Evolutionary conservation across 257 asterid species (phyloP).

Genomic region (Solanum pennellii): DNA sequence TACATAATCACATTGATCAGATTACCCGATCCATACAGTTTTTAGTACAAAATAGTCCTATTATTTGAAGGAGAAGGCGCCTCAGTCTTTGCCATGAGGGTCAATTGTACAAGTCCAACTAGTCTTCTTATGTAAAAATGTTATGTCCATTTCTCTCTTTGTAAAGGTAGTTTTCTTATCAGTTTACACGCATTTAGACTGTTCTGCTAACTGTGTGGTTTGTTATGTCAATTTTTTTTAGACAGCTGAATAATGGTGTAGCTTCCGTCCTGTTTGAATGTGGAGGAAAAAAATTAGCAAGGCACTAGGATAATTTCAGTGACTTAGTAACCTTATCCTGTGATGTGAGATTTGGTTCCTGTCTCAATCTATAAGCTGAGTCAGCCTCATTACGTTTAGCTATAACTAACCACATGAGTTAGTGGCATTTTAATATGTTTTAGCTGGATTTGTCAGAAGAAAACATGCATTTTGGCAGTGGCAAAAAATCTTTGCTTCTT

Average conservation of each 20-base stretch:
- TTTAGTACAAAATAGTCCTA: neutral
- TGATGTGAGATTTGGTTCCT: neutral
- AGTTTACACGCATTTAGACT: neutral
- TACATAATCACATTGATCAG: neutral
- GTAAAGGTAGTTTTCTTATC: neutral
- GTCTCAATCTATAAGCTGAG: neutral
- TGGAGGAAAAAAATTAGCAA: neutral
- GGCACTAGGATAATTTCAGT: neutral
- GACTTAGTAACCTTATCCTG: neutral
- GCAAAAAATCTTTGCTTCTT: neutral
- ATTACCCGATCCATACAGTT: neutral
- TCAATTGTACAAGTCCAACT: neutral
- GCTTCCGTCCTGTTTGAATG: neutral
- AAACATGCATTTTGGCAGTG: neutral
- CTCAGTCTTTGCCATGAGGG: neutral
- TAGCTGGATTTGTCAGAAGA: neutral
- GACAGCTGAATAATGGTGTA: neutral
- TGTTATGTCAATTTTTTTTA: neutral
- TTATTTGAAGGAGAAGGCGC: neutral
- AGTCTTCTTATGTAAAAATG: neutral
- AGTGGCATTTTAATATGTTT: neutral
- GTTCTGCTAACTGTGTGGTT: neutral
- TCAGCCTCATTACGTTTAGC: neutral
- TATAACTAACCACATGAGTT: neutral
- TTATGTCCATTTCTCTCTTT: neutral